phyloP scores from a whole-genome alignment of 2,329 filamentous ascomycete genomes.

The Exophiala calicioides region DNA sequence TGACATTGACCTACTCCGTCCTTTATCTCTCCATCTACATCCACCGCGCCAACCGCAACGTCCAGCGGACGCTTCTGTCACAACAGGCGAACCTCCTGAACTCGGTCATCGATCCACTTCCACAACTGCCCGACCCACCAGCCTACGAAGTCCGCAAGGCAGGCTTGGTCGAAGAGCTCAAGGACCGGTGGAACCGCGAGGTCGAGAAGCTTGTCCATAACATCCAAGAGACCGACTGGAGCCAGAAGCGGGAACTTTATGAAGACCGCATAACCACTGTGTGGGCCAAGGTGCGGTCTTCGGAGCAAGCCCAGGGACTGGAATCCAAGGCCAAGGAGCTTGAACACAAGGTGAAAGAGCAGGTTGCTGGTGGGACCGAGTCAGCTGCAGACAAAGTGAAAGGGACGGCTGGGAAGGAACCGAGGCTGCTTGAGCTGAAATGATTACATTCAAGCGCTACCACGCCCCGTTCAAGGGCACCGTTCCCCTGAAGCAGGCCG shows the following conservation, averaged over 20 bases:
- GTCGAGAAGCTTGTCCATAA: conserved; percentile 66
- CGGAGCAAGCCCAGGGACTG: conserved; percentile 19
- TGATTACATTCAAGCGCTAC: conserved; percentile 9
- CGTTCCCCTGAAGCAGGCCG: too few relatives aligned
- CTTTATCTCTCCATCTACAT: conserved; percentile 71
- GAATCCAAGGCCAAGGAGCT: conserved; percentile 21
- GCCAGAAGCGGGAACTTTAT: conserved; percentile 17
- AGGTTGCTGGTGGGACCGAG: conserved; percentile 3
- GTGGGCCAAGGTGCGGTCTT: conserved; percentile 17
- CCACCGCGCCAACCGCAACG: conserved; percentile 66
- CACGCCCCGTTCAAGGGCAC: too few relatives aligned
- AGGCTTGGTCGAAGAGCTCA: conserved; percentile 65
- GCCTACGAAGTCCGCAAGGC: conserved; percentile 50
- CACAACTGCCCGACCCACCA: conserved; percentile 30
- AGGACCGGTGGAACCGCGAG: conserved; percentile 78
- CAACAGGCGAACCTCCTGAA: conserved; percentile 47
- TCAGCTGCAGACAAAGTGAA: conserved; percentile 8
- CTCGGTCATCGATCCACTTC: conserved; percentile 39
- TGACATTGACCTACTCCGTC: conserved; percentile 71
- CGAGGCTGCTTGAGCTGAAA: conserved; percentile 22
- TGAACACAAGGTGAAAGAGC: conserved; percentile 16
- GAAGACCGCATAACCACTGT: conserved; percentile 23
- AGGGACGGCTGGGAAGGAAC: conserved; percentile 10
- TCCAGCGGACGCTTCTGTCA: conserved; percentile 47
- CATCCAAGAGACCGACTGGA: conserved; percentile 68